Evolutionary conservation across 2,329 filamentous ascomycete genomes (phyloP).

Genomic region (Nothophoma quercina): DNA sequence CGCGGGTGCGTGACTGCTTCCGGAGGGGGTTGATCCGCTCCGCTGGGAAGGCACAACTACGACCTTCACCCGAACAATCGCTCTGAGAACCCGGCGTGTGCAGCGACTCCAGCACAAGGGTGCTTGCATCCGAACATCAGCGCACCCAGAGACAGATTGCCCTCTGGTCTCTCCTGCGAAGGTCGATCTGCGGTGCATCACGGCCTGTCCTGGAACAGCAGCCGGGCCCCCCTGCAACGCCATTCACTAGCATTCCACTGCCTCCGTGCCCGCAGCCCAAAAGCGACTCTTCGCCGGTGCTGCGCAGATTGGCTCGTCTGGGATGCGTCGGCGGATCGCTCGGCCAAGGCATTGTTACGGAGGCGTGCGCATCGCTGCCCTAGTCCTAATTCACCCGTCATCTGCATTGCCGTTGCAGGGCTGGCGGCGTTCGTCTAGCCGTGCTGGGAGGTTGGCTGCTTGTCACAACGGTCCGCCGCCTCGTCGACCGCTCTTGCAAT

Average conservation of each 20-base stretch:
- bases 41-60: conserved; percentile 20
- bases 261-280: conserved; percentile 47
- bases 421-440: conserved; percentile 42
- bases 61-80: neutral
- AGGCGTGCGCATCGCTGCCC: conserved; percentile 43
- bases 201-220: conserved; percentile 48
- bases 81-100: neutral
- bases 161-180: conserved; percentile 37
- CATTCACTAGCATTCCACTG: conserved; percentile 18
- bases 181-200: conserved; percentile 52
- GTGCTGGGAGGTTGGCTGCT: conserved; percentile 40
- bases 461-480: conserved; percentile 49
- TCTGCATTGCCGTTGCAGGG: conserved; percentile 53
- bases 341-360: conserved; percentile 41
- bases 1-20: conserved; percentile 19
- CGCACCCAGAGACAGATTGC: conserved; percentile 20
- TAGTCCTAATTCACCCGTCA: conserved; percentile 41
- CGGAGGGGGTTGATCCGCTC: conserved; percentile 31
- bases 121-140: conserved; percentile 37
- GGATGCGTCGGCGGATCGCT: conserved; percentile 47
- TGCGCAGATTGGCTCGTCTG: conserved; percentile 48
- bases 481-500: conserved; percentile 47
- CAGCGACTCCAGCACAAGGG: conserved; percentile 18
- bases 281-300: conserved; percentile 49
- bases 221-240: conserved; percentile 33